These are phyloP conservation scores for Pyrenula massariospora DNA, from an alignment of 495 filamentous ascomycete genomes.

Conservation along the genomic window DNA sequence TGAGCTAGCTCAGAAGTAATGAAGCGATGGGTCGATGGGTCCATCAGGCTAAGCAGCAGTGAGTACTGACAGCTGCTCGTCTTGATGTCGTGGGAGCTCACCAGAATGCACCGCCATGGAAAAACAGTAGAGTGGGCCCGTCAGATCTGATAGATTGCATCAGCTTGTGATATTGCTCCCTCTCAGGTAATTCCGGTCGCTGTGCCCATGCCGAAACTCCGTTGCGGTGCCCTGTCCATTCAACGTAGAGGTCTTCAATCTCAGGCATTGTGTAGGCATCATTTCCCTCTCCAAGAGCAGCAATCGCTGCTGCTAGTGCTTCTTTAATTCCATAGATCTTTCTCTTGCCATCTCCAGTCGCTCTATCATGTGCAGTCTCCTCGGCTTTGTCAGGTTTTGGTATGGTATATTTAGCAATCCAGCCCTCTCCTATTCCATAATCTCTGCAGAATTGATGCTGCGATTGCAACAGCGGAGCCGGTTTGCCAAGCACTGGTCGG, in stretches of 20 bases:
- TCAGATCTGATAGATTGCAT: slow-evolving; percentile 54
- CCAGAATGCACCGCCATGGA: slow-evolving; percentile 85
- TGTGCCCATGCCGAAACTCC: slow-evolving; percentile 42
- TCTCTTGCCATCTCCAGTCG: background rate
- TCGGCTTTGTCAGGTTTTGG: slow-evolving; percentile 39
- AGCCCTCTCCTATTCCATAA: slow-evolving; percentile 60
- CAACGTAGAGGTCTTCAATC: slow-evolving; percentile 54
- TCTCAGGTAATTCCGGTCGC: slow-evolving; percentile 50
- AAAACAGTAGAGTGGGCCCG: slow-evolving; percentile 69
- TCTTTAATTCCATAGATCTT: slow-evolving; percentile 19
- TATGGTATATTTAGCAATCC: slow-evolving; percentile 59
- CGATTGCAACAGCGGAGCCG: slow-evolving; percentile 39
- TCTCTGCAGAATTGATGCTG: slow-evolving; percentile 52
- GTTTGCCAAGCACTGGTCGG: slow-evolving; percentile 37
- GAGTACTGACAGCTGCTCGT: slow-evolving; percentile 5
- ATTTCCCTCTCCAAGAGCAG: slow-evolving; percentile 36
- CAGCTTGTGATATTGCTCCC: slow-evolving; percentile 59
- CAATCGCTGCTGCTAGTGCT: slow-evolving; percentile 49
- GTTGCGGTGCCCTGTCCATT: slow-evolving; percentile 73
- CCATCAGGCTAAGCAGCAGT: slow-evolving; percentile 50
- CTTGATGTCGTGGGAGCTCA: slow-evolving; percentile 31
- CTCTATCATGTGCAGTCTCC: background rate
- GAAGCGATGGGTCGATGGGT: slow-evolving; percentile 55
- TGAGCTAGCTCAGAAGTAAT: slow-evolving; percentile 32
- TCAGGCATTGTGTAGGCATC: slow-evolving; percentile 39